phyloP scores from a whole-genome alignment of 225 moss, liverwort and hornwort species.

The Bryoerythrophyllum caledonicum region DNA sequence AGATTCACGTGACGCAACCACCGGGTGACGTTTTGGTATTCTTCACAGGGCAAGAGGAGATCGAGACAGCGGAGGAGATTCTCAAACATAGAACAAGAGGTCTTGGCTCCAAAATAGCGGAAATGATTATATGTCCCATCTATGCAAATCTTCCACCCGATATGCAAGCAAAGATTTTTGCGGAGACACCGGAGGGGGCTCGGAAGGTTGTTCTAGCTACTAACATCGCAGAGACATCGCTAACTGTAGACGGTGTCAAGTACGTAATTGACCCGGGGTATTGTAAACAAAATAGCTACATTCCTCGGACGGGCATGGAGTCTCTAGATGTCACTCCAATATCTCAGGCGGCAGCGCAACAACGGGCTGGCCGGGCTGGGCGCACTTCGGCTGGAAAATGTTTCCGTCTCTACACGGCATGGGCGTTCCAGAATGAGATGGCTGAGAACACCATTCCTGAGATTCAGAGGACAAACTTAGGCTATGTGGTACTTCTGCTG shows the following conservation, averaged over 20 bases:
- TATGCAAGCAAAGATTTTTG: slow-evolving; percentile 71
- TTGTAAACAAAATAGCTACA: slow-evolving; percentile 33
- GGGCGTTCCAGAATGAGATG: slow-evolving; percentile 29
- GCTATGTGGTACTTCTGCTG: slow-evolving; percentile 60
- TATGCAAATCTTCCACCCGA: slow-evolving; percentile 72
- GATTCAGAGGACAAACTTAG: slow-evolving; percentile 50
- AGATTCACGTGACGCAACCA: slow-evolving; percentile 56
- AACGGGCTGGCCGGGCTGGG: slow-evolving; percentile 49
- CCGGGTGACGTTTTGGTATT: slow-evolving; percentile 62
- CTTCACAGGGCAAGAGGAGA: slow-evolving; percentile 66
- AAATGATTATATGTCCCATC: slow-evolving; percentile 65
- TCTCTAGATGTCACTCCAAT: slow-evolving; percentile 58
- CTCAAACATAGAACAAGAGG: slow-evolving; percentile 62
- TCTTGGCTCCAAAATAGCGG: slow-evolving; percentile 45
- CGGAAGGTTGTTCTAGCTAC: slow-evolving; percentile 35
- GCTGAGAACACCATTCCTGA: slow-evolving; percentile 19
- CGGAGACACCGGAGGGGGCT: slow-evolving; percentile 63
- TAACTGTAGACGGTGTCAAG: slow-evolving; percentile 38
- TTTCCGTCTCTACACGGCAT: slow-evolving; percentile 19
- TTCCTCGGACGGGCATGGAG: slow-evolving; percentile 54
- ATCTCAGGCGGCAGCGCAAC: slow-evolving; percentile 58
- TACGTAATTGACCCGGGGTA: slow-evolving; percentile 41
- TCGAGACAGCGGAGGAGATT: slow-evolving; percentile 66
- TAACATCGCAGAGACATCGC: slow-evolving; percentile 38
- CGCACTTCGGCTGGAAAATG: slow-evolving; percentile 10